Evolutionary conservation across 257 asterid species (phyloP).

Genomic region (Plantago elongata): DNA sequence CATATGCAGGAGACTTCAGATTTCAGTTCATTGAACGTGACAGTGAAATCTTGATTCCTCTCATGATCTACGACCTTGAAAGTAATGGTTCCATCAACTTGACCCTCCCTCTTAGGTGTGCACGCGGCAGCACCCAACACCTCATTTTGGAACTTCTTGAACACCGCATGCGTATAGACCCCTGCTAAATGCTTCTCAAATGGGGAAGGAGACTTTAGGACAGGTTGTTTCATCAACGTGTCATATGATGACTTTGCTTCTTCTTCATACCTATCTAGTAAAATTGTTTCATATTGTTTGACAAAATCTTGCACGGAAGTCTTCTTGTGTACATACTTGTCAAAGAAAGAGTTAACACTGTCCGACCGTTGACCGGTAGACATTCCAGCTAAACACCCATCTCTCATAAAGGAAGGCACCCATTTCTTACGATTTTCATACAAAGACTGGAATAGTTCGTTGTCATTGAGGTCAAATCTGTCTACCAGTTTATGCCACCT

Average conservation of each 20-base stretch:
- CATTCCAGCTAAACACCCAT: conserved; percentile 82
- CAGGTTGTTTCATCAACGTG: conserved; percentile 82
- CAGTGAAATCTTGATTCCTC: conserved; percentile 62
- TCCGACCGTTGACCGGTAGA: conserved; percentile 72
- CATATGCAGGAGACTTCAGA: conserved; percentile 84
- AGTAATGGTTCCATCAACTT: conserved; percentile 42
- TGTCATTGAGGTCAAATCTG: conserved; percentile 64
- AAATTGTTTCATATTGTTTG: conserved; percentile 67
- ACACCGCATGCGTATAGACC: conserved; percentile 65
- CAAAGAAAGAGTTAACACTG: conserved; percentile 81
- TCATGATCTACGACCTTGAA: conserved; percentile 81
- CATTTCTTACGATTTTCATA: conserved; percentile 73
- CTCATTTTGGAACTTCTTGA: conserved; percentile 79
- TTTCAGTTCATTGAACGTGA: conserved; percentile 57
- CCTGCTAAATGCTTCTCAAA: conserved; percentile 87
- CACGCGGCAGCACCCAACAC: conserved; percentile 96
- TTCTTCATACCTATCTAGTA: conserved; percentile 88
- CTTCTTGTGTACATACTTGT: conserved; percentile 88
- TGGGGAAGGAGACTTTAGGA: conserved; percentile 91
- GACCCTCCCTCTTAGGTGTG: conserved; percentile 65
- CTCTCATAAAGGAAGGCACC: conserved; percentile 66
- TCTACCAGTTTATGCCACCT: conserved; percentile 79
- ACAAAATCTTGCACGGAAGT: conserved; percentile 76
- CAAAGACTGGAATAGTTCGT: conserved; percentile 55
- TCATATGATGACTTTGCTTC: conserved; percentile 91